Evolutionary conservation across 2,329 filamentous ascomycete species (phyloP).

Genomic region (Aspergillus sp.): DNA sequence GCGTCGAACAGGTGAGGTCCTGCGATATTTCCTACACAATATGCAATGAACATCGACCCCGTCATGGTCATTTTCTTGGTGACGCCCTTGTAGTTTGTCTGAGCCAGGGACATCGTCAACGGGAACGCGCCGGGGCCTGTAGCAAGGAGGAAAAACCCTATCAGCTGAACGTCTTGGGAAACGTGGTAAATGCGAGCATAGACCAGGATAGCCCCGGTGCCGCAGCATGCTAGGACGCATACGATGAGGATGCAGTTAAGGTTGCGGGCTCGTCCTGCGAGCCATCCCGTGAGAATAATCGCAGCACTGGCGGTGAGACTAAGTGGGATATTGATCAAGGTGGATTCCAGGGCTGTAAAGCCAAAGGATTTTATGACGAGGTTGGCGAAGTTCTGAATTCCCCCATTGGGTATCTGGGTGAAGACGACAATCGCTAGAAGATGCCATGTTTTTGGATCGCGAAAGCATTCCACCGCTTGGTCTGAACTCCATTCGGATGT

Average conservation of each 20-base stretch:
- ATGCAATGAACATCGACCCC: conserved; percentile 56
- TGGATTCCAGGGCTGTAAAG: conserved; percentile 54
- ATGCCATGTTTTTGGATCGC: not conserved
- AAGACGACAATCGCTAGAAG: conserved; percentile 38
- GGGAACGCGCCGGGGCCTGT: conserved; percentile 57
- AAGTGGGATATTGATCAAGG: conserved; percentile 59
- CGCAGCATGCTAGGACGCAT: conserved; percentile 51
- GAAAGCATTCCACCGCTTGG: conserved; percentile 40
- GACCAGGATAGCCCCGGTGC: conserved; percentile 56
- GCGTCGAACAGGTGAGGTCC: conserved; percentile 58
- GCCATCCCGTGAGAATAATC: conserved; percentile 14
- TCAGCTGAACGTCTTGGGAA: conserved; percentile 47
- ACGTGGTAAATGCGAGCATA: conserved; percentile 45
- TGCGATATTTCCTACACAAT: conserved; percentile 57
- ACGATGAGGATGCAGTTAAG: conserved; percentile 42
- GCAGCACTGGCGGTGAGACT: conserved; percentile 45
- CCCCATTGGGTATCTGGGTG: conserved; percentile 60
- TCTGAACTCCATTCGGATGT: conserved; percentile 50
- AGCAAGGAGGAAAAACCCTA: conserved; percentile 59
- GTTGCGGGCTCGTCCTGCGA: conserved; percentile 4
- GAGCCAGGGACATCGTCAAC: conserved; percentile 55
- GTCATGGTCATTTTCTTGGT: conserved; percentile 63
- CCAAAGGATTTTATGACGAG: conserved; percentile 58
- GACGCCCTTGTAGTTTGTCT: conserved; percentile 57
- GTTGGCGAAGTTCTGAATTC: conserved; percentile 46